These are phyloP conservation scores for Solanum habrochaites DNA, from an alignment of 257 asterid species.

Conservation along the genomic window DNA sequence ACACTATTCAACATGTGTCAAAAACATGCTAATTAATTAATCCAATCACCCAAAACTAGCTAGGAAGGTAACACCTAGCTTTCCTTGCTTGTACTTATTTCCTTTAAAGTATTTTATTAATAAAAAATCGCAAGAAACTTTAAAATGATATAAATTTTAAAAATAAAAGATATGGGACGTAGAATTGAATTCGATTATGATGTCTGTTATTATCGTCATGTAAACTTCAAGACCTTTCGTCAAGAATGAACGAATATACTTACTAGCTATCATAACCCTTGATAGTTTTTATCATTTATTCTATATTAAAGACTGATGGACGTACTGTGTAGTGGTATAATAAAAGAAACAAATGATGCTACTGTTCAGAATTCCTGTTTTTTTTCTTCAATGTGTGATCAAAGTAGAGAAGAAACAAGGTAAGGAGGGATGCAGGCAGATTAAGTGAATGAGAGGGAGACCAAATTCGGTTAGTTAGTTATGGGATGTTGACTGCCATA, in stretches of 20 bases:
- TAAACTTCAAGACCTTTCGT: background rate
- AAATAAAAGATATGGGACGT: background rate
- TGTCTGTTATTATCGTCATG: background rate
- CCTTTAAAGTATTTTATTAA: too few species aligned
- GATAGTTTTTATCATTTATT: too few species aligned
- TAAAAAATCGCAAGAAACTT: background rate
- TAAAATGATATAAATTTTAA: background rate
- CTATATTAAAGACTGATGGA: background rate
- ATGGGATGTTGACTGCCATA: background rate
- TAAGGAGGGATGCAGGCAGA: background rate
- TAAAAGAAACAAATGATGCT: background rate
- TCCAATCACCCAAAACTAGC: background rate
- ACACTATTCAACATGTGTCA: background rate
- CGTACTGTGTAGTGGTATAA: background rate
- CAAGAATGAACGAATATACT: too few species aligned
- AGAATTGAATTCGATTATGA: background rate
- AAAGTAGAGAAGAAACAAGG: background rate
- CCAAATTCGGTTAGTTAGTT: background rate
- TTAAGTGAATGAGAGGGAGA: background rate
- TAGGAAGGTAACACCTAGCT: background rate
- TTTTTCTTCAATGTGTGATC: background rate
- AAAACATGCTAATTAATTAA: background rate
- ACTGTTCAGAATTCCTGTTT: background rate
- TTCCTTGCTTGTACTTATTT: background rate
- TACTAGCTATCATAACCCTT: background rate